Evolutionary conservation across 2,329 filamentous ascomycete genomes (phyloP).

Genomic region (Hypocreales sp.): DNA sequence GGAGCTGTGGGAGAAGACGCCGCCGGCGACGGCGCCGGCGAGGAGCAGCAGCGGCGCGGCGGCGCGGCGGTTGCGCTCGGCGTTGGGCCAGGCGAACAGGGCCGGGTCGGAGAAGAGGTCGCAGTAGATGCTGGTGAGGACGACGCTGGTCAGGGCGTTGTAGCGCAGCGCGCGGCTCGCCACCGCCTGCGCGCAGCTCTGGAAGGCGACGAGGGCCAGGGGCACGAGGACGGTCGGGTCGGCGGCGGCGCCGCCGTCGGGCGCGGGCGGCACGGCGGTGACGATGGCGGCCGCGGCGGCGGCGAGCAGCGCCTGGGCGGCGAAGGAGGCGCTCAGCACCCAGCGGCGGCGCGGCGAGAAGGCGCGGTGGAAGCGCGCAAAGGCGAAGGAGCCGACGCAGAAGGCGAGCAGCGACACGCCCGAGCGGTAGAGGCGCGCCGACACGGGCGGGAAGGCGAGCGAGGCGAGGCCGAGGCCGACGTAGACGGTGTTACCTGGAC

Average conservation of each 20-base stretch:
- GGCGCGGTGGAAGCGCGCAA: conserved; percentile 50
- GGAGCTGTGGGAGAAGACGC: conserved; percentile 29
- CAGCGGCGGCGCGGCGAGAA: conserved; percentile 47
- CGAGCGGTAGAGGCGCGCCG: conserved; percentile 35
- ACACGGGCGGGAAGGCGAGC: conserved; percentile 18
- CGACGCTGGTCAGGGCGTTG: conserved; percentile 60
- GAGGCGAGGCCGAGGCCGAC: conserved; percentile 57
- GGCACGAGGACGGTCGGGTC: conserved; percentile 49
- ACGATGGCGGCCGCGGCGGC: conserved; percentile 37
- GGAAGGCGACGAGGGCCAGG: conserved; percentile 56
- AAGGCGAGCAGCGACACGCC: conserved; percentile 55
- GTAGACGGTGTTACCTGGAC: conserved; percentile 66
- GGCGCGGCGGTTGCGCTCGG: conserved; percentile 33
- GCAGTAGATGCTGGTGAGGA: conserved; percentile 69
- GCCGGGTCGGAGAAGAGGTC: conserved; percentile 56
- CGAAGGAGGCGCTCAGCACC: conserved; percentile 46
- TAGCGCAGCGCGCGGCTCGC: conserved; percentile 54
- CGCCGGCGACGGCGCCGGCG: conserved; percentile 32
- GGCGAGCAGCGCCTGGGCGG: conserved; percentile 33
- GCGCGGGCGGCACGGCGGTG: conserved; percentile 25
- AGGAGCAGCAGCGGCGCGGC: conserved; percentile 33
- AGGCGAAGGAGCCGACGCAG: conserved; percentile 56
- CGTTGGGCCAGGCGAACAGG: conserved; percentile 27
- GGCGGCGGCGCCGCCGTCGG: conserved; percentile 27
- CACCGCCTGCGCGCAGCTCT: conserved; percentile 67